Evolutionary conservation across 225 moss, liverwort and hornwort genomes (phyloP).

Genomic region (Marchantia paleacea): DNA sequence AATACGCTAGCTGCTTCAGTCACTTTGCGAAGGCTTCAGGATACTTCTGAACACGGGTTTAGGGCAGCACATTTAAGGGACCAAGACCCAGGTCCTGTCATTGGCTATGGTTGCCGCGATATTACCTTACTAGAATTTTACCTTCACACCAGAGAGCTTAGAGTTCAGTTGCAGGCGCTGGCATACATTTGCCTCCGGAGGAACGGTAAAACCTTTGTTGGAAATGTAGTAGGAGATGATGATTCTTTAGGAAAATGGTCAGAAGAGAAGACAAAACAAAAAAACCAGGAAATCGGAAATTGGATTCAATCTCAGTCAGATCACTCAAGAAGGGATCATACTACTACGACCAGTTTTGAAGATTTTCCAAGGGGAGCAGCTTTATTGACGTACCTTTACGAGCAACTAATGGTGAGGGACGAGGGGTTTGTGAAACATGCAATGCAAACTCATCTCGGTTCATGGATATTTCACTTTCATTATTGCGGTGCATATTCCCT

Average conservation of each 20-base stretch:
- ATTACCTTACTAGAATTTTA: slow-evolving; percentile 83
- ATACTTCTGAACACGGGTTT: slow-evolving; percentile 21
- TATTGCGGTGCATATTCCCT: not conserved
- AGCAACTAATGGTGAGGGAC: slow-evolving; percentile 70
- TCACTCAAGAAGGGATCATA: slow-evolving; percentile 9
- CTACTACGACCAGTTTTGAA: slow-evolving; percentile 53
- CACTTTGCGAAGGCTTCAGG: slow-evolving; percentile 54
- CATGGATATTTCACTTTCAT: not conserved
- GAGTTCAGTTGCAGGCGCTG: slow-evolving; percentile 73
- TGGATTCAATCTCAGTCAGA: not conserved
- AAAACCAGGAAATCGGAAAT: not conserved
- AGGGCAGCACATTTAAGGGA: slow-evolving; percentile 30
- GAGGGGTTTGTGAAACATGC: not conserved
- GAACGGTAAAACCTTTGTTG: slow-evolving; percentile 31
- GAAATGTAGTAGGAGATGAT: slow-evolving; percentile 22
- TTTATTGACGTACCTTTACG: slow-evolving; percentile 80
- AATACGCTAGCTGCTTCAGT: slow-evolving; percentile 74
- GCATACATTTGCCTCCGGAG: slow-evolving; percentile 45
- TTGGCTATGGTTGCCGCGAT: slow-evolving; percentile 61
- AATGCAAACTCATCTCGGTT: not conserved
- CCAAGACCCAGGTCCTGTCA: slow-evolving; percentile 61
- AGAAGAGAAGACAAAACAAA: not conserved
- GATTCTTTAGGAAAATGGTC: not conserved
- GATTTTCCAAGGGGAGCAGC: slow-evolving; percentile 88
- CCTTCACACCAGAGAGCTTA: slow-evolving; percentile 84